phyloP scores from a whole-genome alignment of 2,329 filamentous ascomycete species.

The Chalaropsis thielavioides region DNA sequence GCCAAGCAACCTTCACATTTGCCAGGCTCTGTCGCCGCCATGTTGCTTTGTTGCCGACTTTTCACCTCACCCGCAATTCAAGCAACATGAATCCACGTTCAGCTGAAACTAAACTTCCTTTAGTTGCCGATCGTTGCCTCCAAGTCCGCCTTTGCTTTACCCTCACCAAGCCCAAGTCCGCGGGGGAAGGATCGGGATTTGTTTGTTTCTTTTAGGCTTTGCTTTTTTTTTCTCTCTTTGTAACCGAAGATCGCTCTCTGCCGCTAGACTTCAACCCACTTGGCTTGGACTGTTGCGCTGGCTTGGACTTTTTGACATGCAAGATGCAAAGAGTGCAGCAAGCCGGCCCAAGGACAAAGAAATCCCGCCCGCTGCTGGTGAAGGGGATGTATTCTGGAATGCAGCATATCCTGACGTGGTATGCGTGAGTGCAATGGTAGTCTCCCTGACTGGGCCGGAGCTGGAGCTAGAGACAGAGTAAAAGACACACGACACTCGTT shows the following conservation, averaged over 20 bases:
- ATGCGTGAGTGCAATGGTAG: not conserved
- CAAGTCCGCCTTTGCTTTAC: not conserved
- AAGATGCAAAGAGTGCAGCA: no score
- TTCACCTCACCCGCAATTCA: not conserved
- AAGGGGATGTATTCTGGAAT: constrained; percentile 14
- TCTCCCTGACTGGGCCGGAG: not conserved
- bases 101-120: constrained; percentile 3
- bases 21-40: not conserved
- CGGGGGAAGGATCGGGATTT: not conserved
- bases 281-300: no score
- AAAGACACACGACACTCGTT: not conserved
- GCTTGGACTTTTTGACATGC: no score
- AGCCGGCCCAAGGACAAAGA: not conserved
- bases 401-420: not conserved
- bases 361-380: not conserved
- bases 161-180: not conserved
- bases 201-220: not conserved
- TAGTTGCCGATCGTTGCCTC: constrained; percentile 2
- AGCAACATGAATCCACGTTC: not conserved
- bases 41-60: not conserved
- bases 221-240: not conserved
- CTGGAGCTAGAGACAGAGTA: not conserved
- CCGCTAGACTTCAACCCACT: no score
- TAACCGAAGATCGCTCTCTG: not conserved
- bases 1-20: no score